Base-by-base conservation (phyloP, 306 rosid species). In the Pyrus pyrifolia region DNA sequence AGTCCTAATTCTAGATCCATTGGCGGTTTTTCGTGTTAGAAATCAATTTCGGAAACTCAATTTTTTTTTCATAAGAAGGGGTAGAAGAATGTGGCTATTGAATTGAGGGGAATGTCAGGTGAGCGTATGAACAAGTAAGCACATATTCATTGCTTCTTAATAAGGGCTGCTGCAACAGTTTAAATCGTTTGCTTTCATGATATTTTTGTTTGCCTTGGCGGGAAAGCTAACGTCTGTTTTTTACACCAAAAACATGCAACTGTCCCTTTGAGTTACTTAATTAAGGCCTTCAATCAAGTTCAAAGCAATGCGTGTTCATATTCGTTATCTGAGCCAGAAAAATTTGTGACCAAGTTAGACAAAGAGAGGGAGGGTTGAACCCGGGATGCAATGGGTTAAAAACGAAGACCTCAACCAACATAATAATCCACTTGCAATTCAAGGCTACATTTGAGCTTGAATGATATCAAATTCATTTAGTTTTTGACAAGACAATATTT, bases 1-100 rank as follows among this genome's bases (percentile, higher is more conserved):
- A 91, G 88, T 61, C 89, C 96, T 29, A 91, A 73, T 81, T 88
- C 94, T 5, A 89, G 76, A 77, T 86, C 95, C 98, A 94, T 93
- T 33, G 61, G 40, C 61, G 44, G 65, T 4, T 60, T 17, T 1
- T 27, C 23, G 19, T 7, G 19, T 27, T 10, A 25, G 59, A 29
- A 29, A 60, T 27, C 30, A 61, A 64, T 30, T 61, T 42, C 8
- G 4, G 4, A 29, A 42, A 44, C 29, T 61, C 46, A 29, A 6
- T 4, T 18, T 25, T 25, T 25, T 11, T 40, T 17, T 5, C 4
- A 5, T 11, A 49, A 25, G 11, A 8, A 1, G 27, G 17, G n/a
- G 9, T 52, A 38, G 51, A 1, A 11, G 70, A 61, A 61, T 74
- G 60, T 3, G 78, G 60, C 21, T 13, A 19, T 29, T 45, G 52